Base-by-base conservation (phyloP, 768 basidiomycete genomes). In the Russula lepida region DNA sequence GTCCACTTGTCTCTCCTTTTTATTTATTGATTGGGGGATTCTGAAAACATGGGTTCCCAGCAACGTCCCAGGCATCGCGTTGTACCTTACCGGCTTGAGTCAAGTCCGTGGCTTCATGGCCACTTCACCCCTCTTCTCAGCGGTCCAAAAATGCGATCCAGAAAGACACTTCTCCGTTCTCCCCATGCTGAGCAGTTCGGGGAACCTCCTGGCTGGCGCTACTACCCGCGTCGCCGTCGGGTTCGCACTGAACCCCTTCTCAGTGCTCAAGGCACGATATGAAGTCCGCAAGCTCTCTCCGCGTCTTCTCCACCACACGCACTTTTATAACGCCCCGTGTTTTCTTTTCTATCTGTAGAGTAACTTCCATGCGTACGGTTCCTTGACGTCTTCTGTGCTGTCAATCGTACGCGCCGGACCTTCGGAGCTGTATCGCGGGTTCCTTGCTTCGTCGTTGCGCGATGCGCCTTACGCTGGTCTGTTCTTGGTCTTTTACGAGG, bases 391-490 rank as follows among this genome's bases (percentile, higher is more conserved):
- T 39, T 89, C 86, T 0, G 71, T 92, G 39, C 48, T 74, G 5
- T 79, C 83, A 9, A 79, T 92, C 39, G 71, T 77, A 2, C 84
- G 82, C n/a, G 78, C 79, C 69, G 92, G 94, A 2, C 84, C 89
- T 4, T 81, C 84, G 25, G 92, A 92, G 64, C 76, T 95, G 30
- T 83, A 94, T 68, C 86, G 90, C 50, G 95, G 95, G 0, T 87
- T 93, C 69, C 68, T 88, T 25, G 90, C 93, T 1, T 92, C 92
- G 1, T 89, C 93, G 1, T 77, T 94, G n/a, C 82, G 95, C 50
- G 95, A 98, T 71, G 95, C 93, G 13, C 95, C 95, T 0, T 93
- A 95, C 68, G 92, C 95, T 1, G 95, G 94, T 3, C 72, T 97
- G 6, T 98, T 94, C 67, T 77, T 95, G 37, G 81, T 92, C 2